Evolutionary conservation across 1,284 basidiomycete species (phyloP).

Genomic region (Kwoniella shivajii): DNA sequence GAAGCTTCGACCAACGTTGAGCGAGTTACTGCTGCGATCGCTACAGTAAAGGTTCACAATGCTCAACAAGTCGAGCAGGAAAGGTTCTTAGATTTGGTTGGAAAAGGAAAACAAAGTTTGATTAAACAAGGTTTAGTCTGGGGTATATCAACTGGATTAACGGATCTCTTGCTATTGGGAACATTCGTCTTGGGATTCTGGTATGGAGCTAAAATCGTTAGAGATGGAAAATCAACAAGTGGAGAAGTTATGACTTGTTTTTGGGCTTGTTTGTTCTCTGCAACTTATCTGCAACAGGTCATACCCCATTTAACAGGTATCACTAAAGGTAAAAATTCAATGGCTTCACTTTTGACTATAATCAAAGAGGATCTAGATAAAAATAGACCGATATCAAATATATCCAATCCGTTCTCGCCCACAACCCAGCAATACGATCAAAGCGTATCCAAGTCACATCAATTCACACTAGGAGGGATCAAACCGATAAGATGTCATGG

Average conservation of each 20-base stretch:
- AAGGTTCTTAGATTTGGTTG: conserved; percentile 59
- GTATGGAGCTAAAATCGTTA: conserved; percentile 87
- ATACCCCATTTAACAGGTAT: conserved; percentile 77
- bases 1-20: conserved; percentile 77
- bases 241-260: conserved; percentile 92
- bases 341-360: conserved; percentile 70
- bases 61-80: conserved; percentile 67
- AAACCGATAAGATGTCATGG: conserved; percentile 64
- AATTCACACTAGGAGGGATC: conserved; percentile 28
- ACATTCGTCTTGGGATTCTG: conserved; percentile 98
- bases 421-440: conserved; percentile 7
- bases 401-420: conserved; percentile 18
- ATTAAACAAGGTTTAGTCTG: conserved; percentile 67
- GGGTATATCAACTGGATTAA: conserved; percentile 69
- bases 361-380: conserved; percentile 56
- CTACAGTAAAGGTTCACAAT: conserved; percentile 96
- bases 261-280: conserved; percentile 91
- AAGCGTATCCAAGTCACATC: conserved; percentile 6
- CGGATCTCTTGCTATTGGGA: conserved; percentile 77
- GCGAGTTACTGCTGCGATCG: conserved; percentile 73
- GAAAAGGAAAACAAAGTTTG: conserved; percentile 58
- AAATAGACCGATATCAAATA: conserved; percentile 14
- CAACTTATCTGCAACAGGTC: conserved; percentile 79
- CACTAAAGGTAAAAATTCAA: conserved; percentile 82
- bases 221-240: conserved; percentile 66